Base-by-base conservation (phyloP, 352 stramenopile genomes). In the Globisporangium okanoganense region DNA sequence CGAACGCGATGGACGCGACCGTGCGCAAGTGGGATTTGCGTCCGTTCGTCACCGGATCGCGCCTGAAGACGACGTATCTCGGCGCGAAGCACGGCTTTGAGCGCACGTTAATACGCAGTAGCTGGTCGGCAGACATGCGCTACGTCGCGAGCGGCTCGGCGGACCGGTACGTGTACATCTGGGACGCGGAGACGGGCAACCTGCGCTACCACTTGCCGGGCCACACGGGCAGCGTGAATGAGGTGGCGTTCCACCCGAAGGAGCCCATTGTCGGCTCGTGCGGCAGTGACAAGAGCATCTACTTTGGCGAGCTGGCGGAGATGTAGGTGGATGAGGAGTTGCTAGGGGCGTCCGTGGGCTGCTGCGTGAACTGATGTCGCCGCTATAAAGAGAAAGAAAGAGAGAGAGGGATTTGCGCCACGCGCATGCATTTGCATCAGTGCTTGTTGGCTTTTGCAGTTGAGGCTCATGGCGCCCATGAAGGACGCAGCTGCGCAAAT, bases 1-100 rank as follows among this genome's bases (percentile, higher is more conserved):
- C 87, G 20, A 98, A 98, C 70, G 89, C 82, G 14, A 98, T 98
- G 95, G 96, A 99, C 78, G 81, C 77, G 24, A 97, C 85, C 0
- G 65, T 98, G 44, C 77, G 83, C 56, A 88, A 88, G 61, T 99
- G 95, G 95, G 95, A 99, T 70, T 79, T 98, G 58, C 84, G 92
- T 12, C 92, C 94, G 12, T 98, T 92, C 54, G 80, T 89, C n/a
- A 73, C 67, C 48, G 74, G 75, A 25, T 70, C 73, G 29, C 81
- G 82, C 29, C 71, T 85, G 44, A 75, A 80, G 53, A 85, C 62
- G 33, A 79, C 75, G 43, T 94, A 78, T 56, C 61, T 87, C 58
- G 94, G 96, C 41, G 88, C 78, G 33, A 96, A 88, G 64, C 95
- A 98, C 77, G 92, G 87, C 74, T 94, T 96, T 53, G 94, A 98